A percentile compares a stretch with the other conserved stretches of the same genome.
These are phyloP conservation scores for Pestalotiopsis sp. DNA, from an alignment of 2,329 filamentous ascomycete species.

Conservation along the genomic window DNA sequence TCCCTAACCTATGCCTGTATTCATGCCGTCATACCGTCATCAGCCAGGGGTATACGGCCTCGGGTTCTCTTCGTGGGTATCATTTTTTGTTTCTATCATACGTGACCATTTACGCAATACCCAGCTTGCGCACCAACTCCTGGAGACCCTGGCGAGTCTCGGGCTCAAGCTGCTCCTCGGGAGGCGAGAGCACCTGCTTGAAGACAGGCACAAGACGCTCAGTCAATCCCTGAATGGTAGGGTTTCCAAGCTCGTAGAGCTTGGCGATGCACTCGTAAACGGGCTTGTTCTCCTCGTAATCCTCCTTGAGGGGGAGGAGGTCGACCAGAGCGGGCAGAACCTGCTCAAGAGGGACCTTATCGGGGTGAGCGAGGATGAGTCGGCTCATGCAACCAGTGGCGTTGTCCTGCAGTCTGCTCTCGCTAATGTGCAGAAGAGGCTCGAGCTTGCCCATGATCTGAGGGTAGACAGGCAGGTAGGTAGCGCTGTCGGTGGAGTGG, in stretches of 20 bases:
- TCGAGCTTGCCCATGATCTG: conserved; percentile 85
- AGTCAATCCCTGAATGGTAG: conserved; percentile 71
- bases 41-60: conserved; percentile 12
- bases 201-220: conserved; percentile 71
- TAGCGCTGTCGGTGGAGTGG: conserved; percentile 74
- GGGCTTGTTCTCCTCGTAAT: conserved; percentile 95
- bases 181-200: conserved; percentile 70
- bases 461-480: conserved; percentile 75
- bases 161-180: conserved; percentile 75
- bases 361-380: conserved; percentile 89
- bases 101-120: conserved; percentile 9
- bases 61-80: conserved; percentile 22
- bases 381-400: conserved; percentile 88
- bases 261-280: conserved; percentile 89
- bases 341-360: conserved; percentile 77
- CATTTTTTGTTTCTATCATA: not conserved
- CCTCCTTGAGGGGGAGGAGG: conserved; percentile 85
- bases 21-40: conserved; percentile 15
- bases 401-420: conserved; percentile 87
- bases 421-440: conserved; percentile 75
- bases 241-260: conserved; percentile 75
- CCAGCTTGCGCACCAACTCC: conserved; percentile 55
- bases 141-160: conserved; percentile 70
- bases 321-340: conserved; percentile 80
- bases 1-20: conserved; percentile 3